Evolutionary conservation across 768 basidiomycete genomes (phyloP).

Genomic region (Astraeus odoratus): DNA sequence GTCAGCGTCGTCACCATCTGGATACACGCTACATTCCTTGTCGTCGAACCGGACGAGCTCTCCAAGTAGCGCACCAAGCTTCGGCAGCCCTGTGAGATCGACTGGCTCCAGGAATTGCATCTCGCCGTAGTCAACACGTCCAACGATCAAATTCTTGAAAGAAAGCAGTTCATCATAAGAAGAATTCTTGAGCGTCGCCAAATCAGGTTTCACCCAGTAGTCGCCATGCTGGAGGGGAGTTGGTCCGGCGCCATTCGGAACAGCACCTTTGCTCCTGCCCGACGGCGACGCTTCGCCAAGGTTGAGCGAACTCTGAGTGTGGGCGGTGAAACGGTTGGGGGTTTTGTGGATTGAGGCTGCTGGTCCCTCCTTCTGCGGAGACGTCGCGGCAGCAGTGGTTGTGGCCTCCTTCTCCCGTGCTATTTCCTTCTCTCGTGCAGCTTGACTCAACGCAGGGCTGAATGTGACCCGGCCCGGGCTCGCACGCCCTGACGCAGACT

Average conservation of each 20-base stretch:
- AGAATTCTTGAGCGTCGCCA: constrained; percentile 62
- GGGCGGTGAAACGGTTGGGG: constrained; percentile 36
- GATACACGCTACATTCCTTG: constrained; percentile 91
- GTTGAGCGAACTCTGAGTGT: constrained; percentile 29
- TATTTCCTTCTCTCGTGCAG: constrained; percentile 68
- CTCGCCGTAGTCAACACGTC: constrained; percentile 88
- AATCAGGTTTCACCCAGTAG: constrained; percentile 83
- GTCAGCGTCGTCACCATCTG: constrained; percentile 77
- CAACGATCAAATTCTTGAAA: constrained; percentile 75
- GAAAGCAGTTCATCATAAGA: constrained; percentile 69
- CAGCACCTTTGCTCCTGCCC: constrained; percentile 21
- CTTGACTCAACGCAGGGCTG: constrained; percentile 67
- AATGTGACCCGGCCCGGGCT: constrained; percentile 52
- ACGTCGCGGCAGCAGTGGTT: constrained; percentile 12
- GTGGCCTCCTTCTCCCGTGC: constrained; percentile 31
- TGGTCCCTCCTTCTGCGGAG: constrained; percentile 28
- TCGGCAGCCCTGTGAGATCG: constrained; percentile 79
- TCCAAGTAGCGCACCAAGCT: constrained; percentile 79
- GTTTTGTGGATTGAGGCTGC: constrained; percentile 31
- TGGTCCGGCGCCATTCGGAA: constrained; percentile 18
- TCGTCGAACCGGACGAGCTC: constrained; percentile 82
- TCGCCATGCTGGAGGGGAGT: constrained; percentile 71
- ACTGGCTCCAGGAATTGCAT: constrained; percentile 75
- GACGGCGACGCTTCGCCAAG: constrained; percentile 21
- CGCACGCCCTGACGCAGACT: constrained; percentile 32